Base-by-base conservation (phyloP, 2,329 filamentous ascomycete genomes). In the Phialemoniopsis sp. region DNA sequence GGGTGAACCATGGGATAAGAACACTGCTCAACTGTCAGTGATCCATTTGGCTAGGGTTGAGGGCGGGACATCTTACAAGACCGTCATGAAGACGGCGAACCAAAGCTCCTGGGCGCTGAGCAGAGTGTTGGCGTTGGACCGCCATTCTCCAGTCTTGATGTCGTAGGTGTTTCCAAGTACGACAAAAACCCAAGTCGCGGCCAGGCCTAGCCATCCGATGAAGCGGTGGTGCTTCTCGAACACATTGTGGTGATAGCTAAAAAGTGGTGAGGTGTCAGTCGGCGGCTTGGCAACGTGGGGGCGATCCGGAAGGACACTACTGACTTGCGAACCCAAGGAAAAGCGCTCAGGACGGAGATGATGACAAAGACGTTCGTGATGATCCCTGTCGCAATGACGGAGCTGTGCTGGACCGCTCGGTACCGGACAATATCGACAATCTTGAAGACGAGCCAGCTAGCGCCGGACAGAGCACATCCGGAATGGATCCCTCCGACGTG, bases 401-500 rank as follows among this genome's bases (percentile, higher is more conserved):
- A 46, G 14, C 38, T 43, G 40, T 60, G 60, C 40, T 64, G 59
- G 5, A 52, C 39, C 6, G 52, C 37, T n/a, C 51, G 55, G 42
- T 60, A 51, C 13, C 50, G 44, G 17, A 64, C 45, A 38, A 66
- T 62, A 33, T 62, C 58, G 46, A 63, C 59, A 29, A 63, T 52
- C 49, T 64, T 64, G 50, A 51, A 65, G 4, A 64, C 46, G 2
- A 66, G 51, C 62, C 63, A 66, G 14, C 61, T 64, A 41, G 60
- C 58, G 8, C 61, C 61, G 3, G 62, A 66, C 5, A 66, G 49
- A 4, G 62, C 63, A 40, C 61, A 64, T 17, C 63, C 63, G 0
- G 61, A 64, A 46, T 66, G 63, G 28, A 65, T 64, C 14, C 62
- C 63, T 21, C 63, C 63, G n/a, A 66, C 62, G 31, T 66, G 63